Base-by-base conservation (phyloP, 352 stramenopile genomes). In the Stramenopiles sp. region DNA sequence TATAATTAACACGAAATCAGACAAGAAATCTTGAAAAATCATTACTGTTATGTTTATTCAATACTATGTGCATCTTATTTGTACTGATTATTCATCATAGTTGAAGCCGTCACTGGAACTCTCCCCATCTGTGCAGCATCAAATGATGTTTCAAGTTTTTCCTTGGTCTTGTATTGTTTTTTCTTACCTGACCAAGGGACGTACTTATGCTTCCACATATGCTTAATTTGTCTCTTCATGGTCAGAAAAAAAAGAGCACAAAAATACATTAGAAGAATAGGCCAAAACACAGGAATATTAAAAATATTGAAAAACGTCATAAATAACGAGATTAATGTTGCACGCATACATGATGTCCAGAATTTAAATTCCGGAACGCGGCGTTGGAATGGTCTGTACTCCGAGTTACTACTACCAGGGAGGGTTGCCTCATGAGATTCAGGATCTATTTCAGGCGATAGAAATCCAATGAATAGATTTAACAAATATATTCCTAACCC, bases 381-480 rank as follows among this genome's bases (percentile, higher is more conserved):
- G 10, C 73, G 61, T 35, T 50, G 61, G 49, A 90, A 90, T n/a
- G 73, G 72, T 4, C 71, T 59, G 57, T 74, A 79, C 46, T 83
- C 66, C 43, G 77, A 67, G 41, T 8, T 17, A 8, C 22, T 17
- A 10, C 35, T 8, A 23, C n/a, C 72, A 7, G 68, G 68, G 28
- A 83, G 55, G 41, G 81, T 36, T 2, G 68, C 67, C 0, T 68
- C 68, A 1, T 80, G 65, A 15, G 52, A 67, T 40, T 81, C 68
- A 10, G 50, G 46, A 42, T 53, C 47, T 7, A 93, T 68, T 50
- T 94, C 64, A n/a, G 84, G 84, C 38, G 72, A 90, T 18, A 97
- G 51, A 52, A 97, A 97, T 2, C 80, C 80, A 53, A 97, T 94
- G 48, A 96, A 92, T 44, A 95, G 80, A 50, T 97, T 97, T 38